phyloP scores from a whole-genome alignment of 2,329 filamentous ascomycete species.

The Sordariomycetes sp. region DNA sequence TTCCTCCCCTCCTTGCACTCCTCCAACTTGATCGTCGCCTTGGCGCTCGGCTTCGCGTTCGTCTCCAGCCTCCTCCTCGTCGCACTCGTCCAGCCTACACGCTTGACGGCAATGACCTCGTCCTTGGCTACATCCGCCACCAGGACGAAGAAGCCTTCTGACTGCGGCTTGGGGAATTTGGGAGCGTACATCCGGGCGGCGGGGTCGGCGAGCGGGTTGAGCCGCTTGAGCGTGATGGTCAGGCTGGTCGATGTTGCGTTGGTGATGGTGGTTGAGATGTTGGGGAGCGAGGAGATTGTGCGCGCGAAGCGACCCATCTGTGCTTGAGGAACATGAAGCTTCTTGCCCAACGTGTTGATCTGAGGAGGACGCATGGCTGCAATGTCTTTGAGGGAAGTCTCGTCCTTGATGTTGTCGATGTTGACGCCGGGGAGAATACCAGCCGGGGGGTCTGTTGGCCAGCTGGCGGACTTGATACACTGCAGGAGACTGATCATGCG shows the following conservation, averaged over 20 bases:
- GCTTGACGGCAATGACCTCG: conserved; percentile 78
- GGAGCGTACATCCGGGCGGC: conserved; percentile 79
- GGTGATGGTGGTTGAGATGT: conserved; percentile 53
- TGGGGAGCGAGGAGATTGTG: conserved; percentile 57
- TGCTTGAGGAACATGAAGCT: conserved; percentile 37
- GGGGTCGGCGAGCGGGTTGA: conserved; percentile 54
- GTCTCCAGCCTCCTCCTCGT: conserved; percentile 21
- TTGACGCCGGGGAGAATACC: conserved; percentile 71
- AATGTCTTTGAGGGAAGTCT: conserved; percentile 33
- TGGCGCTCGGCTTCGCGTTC: conserved; percentile 40
- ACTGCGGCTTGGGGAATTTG: conserved; percentile 87
- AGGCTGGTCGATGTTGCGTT: conserved; percentile 55
- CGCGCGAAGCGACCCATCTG: conserved; percentile 42
- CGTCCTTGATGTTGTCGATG: conserved; percentile 27
- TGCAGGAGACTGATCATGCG: conserved; percentile 82
- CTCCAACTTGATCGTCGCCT: conserved; percentile 52
- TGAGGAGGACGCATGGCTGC: conserved; percentile 23
- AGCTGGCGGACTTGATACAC: conserved; percentile 84
- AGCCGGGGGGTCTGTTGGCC: conserved; percentile 74
- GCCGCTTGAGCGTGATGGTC: conserved; percentile 53
- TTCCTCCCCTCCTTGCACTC: conserved; percentile 41
- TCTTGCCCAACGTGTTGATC: conserved; percentile 33
- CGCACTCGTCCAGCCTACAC: conserved; percentile 59
- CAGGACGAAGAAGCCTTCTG: conserved; percentile 85
- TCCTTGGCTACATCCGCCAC: conserved; percentile 59